Conservation (phyloP, 1,284 basidiomycete genomes). For the Boletus holoroseus region DNA sequence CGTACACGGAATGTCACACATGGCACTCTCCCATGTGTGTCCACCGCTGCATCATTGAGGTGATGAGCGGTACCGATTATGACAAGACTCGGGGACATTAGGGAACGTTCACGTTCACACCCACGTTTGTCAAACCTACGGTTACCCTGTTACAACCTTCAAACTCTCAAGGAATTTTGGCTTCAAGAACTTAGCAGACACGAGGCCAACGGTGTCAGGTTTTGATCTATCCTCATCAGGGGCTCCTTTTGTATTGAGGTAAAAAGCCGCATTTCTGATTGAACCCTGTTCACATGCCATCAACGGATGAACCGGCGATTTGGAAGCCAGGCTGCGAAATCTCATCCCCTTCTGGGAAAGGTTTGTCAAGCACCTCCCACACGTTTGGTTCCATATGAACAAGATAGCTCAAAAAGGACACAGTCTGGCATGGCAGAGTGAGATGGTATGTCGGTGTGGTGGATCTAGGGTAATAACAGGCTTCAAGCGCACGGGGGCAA, state of each 20-base stretch:
- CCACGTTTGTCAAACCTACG: slow-evolving; percentile 6
- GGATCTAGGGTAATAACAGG: background rate
- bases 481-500: background rate
- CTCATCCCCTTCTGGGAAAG: background rate
- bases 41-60: background rate
- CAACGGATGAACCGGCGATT: background rate
- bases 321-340: background rate
- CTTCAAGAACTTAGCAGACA: slow-evolving; percentile 14
- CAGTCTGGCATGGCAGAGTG: slow-evolving; percentile 1
- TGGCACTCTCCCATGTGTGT: slow-evolving; percentile 2
- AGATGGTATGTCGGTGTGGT: background rate
- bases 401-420: background rate
- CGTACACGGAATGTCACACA: background rate
- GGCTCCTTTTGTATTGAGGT: slow-evolving; percentile 19
- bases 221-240: slow-evolving; percentile 10
- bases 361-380: background rate
- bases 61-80: slow-evolving; percentile 11
- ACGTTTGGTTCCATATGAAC: background rate
- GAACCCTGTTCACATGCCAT: slow-evolving; percentile 8
- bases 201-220: slow-evolving; percentile 1
- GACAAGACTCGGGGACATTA: background rate
- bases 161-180: background rate
- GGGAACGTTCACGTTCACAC: background rate
- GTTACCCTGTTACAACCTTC: background rate
- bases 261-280: background rate